These are phyloP conservation scores for Diutina rugosa DNA, from an alignment of 1,139 yeast species.

Conservation along the genomic window DNA sequence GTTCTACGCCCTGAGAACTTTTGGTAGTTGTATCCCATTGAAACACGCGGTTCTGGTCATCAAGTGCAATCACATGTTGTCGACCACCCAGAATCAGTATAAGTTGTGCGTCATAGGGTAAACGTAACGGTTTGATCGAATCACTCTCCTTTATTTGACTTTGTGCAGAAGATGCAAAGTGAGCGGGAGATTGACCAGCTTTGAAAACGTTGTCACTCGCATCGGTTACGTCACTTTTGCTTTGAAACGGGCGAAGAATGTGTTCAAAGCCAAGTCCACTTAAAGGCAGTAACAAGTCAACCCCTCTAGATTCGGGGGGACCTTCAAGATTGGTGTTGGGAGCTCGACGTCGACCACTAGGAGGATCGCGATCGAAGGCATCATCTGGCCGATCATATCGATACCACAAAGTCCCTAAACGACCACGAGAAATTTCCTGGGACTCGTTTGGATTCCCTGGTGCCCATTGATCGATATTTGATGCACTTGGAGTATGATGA, in stretches of 20 bases:
- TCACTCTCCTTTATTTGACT: slow-evolving; percentile 3
- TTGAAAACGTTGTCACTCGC: neutral
- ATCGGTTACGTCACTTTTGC: neutral
- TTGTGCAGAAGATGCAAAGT: slow-evolving; percentile 8
- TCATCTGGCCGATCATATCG: neutral
- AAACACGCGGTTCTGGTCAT: slow-evolving; percentile 36
- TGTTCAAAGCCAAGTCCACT: neutral
- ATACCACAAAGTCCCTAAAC: neutral
- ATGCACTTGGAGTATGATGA: neutral
- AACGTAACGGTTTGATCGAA: slow-evolving; percentile 13
- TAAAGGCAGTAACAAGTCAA: neutral
- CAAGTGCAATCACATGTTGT: slow-evolving; percentile 52
- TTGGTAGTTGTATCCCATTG: slow-evolving; percentile 45
- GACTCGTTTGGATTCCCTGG: neutral
- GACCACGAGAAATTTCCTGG: neutral
- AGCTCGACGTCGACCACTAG: neutral
- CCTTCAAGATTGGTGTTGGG: neutral
- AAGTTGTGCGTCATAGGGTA: slow-evolving; percentile 10
- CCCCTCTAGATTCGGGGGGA: neutral
- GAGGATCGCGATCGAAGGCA: neutral
- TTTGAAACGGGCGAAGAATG: neutral
- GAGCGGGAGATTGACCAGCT: slow-evolving; percentile 7
- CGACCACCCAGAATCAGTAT: slow-evolving; percentile 35
- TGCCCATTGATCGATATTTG: neutral
- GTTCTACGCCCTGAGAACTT: slow-evolving; percentile 29